Base-by-base conservation (phyloP, 2,329 filamentous ascomycete genomes). In the Colletotrichum lentis region DNA sequence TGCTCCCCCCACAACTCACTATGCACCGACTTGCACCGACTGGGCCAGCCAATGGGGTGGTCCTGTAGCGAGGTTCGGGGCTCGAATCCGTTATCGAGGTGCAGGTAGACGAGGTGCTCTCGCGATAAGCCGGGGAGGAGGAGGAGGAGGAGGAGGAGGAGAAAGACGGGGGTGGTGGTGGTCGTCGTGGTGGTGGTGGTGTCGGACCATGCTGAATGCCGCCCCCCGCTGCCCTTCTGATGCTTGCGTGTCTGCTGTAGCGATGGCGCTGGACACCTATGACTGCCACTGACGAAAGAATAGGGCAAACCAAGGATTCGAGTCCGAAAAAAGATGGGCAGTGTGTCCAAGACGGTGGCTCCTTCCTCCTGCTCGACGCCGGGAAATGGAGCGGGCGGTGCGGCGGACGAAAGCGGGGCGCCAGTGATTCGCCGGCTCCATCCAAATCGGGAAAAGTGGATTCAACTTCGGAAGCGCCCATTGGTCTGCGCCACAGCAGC, bases 401-500 rank as follows among this genome's bases (percentile, higher is more conserved):
- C 65, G 63, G 58, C 62, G 62, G 66, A 39, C 27, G 31, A 27
- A 43, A 56, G 66, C 56, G 66, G 66, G 66, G 62, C 62, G 31
- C 39, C 22, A 22, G 14, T 44, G 58, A 54, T 62, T 54, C 37
- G 58, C 37, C 47, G 27, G n/a, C 58, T 39, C 16, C 37, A 31
- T 56, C 66, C 52, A 60, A 49, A 65, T 69, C 66, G 62, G 66
- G 66, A 69, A 69, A 50, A 39, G 55, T 65, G 49, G 64, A 49
- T 49, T 47, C 39, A n/a, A 24, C n/a, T 58, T 54, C 56, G 57
- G 46, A 44, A 22, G 22, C 22, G 44, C 56, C 56, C n/a, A 81
- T 81, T 81, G 80, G 79, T 64, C 69, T 75, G 72, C 73, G 75
- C 71, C 74, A 74, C 73, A 75, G 62, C 80, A 80, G 77, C 75